These are phyloP conservation scores for Jackrogersella minutella DNA, from an alignment of 495 filamentous ascomycete genomes.

Conservation along the genomic window DNA sequence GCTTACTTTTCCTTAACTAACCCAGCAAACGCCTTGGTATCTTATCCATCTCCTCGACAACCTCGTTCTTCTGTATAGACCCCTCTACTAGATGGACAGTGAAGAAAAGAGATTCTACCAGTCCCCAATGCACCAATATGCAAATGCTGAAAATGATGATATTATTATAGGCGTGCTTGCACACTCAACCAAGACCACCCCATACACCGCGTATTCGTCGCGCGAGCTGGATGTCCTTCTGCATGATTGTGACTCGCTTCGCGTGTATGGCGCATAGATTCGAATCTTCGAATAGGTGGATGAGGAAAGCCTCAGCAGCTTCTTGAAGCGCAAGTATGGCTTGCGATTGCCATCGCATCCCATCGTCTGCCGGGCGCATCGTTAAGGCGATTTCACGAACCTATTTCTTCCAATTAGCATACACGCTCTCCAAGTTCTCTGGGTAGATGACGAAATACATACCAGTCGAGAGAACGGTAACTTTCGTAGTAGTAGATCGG, in stretches of 20 bases:
- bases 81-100: neutral
- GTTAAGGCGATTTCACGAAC: constrained; percentile 82
- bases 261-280: constrained; percentile 96
- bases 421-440: neutral
- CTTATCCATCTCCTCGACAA: constrained; percentile 2
- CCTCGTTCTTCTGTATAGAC: constrained; percentile 13
- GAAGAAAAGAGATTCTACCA: neutral
- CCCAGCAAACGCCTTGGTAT: constrained; percentile 28
- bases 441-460: constrained; percentile 37
- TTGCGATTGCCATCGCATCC: constrained; percentile 88
- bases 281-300: constrained; percentile 94
- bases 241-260: constrained; percentile 97
- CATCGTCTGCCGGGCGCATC: constrained; percentile 60
- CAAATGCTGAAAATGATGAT: neutral
- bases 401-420: constrained; percentile 51
- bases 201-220: constrained; percentile 77
- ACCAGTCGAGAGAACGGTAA: constrained; percentile 88
- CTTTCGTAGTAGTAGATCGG: constrained; percentile 81
- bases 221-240: constrained; percentile 93
- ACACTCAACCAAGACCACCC: constrained; percentile 55
- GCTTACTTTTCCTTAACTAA: constrained; percentile 12
- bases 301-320: constrained; percentile 89
- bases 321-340: constrained; percentile 92
- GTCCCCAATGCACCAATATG: neutral
- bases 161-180: neutral